Evolutionary conservation across 2,329 filamentous ascomycete genomes (phyloP).

Genomic region (Lasiodiplodia sp.): DNA sequence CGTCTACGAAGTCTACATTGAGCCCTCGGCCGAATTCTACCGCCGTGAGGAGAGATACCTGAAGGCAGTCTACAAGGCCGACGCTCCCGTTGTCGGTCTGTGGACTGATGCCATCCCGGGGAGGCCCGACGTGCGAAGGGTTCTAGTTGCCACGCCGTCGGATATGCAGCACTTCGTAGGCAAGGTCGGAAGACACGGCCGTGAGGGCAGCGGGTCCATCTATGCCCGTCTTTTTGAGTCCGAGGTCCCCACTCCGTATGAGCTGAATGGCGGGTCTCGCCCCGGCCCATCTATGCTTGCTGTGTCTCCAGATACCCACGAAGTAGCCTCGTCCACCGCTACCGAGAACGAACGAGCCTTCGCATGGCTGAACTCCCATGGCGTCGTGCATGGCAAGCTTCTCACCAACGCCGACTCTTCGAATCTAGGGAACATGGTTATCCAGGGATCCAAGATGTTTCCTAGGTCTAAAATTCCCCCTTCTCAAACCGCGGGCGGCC

Average conservation of each 20-base stretch:
- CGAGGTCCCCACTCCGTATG: slow-evolving; percentile 80
- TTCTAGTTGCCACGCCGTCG: slow-evolving; percentile 81
- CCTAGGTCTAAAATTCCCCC: slow-evolving; percentile 75
- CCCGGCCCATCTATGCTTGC: slow-evolving; percentile 72
- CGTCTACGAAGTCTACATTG: slow-evolving; percentile 93
- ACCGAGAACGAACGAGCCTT: slow-evolving; percentile 74
- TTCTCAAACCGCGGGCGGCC: slow-evolving; percentile 69
- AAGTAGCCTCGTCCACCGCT: slow-evolving; percentile 59
- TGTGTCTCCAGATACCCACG: slow-evolving; percentile 76
- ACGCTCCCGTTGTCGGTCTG: slow-evolving; percentile 83
- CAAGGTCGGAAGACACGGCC: slow-evolving; percentile 72
- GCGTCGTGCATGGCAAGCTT: slow-evolving; percentile 86
- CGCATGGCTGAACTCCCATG: slow-evolving; percentile 89
- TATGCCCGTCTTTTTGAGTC: slow-evolving; percentile 88
- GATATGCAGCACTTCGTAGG: slow-evolving; percentile 83
- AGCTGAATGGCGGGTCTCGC: slow-evolving; percentile 68
- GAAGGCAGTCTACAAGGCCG: slow-evolving; percentile 82
- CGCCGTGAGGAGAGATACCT: slow-evolving; percentile 92
- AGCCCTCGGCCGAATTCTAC: slow-evolving; percentile 94
- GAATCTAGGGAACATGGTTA: slow-evolving; percentile 76
- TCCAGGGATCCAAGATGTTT: slow-evolving; percentile 80
- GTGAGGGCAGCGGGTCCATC: slow-evolving; percentile 83
- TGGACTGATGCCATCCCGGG: slow-evolving; percentile 79
- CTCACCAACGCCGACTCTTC: slow-evolving; percentile 66
- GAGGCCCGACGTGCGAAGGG: slow-evolving; percentile 74